Conservation (phyloP, 108 stramenopile species). For the Conticribra weissflogii region DNA sequence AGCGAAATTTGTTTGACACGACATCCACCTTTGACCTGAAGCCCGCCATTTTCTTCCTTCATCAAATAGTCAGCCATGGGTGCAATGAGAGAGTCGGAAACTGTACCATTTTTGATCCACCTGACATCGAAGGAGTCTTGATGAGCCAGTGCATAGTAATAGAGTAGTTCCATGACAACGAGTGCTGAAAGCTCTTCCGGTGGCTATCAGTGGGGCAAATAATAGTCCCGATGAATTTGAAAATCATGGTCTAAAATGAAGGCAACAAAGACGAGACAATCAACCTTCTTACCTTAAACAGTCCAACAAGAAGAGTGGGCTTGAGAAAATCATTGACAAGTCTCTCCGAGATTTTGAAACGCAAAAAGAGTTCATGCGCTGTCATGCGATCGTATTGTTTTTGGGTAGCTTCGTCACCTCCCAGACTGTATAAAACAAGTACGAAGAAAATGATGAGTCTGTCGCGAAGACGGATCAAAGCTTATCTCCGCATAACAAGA, state of each 20-base stretch:
- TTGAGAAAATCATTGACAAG: slow-evolving; percentile 87
- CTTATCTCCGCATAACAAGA: too few relatives aligned
- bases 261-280: neutral
- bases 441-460: too few relatives aligned
- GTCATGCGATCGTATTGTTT: slow-evolving; percentile 93
- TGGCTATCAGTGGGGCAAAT: slow-evolving; percentile 60
- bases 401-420: slow-evolving; percentile 62
- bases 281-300: slow-evolving; percentile 14
- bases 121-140: slow-evolving; percentile 93
- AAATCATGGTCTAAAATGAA: slow-evolving; percentile 35
- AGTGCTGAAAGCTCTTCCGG: slow-evolving; percentile 92
- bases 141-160: slow-evolving; percentile 96
- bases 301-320: slow-evolving; percentile 69
- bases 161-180: slow-evolving; percentile 93
- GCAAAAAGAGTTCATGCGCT: slow-evolving; percentile 85
- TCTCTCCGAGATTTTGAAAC: slow-evolving; percentile 72
- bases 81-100: slow-evolving; percentile 77
- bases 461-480: too few relatives aligned
- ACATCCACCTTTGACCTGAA: slow-evolving; percentile 78
- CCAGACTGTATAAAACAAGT: slow-evolving; percentile 45
- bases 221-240: too few relatives aligned
- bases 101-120: slow-evolving; percentile 92
- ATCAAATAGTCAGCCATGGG: slow-evolving; percentile 76
- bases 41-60: slow-evolving; percentile 45
- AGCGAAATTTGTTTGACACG: slow-evolving; percentile 72